Conservation (phyloP, 2,329 filamentous ascomycete genomes). For the Botrytis fragariae region DNA sequence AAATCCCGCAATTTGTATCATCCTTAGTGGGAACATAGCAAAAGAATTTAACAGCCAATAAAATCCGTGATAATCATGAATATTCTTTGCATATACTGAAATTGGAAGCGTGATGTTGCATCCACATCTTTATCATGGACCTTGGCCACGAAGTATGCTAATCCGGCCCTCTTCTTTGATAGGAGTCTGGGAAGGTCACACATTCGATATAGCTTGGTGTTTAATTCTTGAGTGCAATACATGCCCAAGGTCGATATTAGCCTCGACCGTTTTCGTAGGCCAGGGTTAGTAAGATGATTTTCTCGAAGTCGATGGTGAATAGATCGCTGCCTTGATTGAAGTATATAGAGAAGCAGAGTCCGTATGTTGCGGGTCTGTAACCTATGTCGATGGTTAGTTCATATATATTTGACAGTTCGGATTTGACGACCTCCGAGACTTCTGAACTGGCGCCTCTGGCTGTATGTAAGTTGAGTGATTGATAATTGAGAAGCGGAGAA, state of each 20-base stretch:
- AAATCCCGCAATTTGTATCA: neutral
- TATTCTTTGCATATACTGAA: too few relatives aligned
- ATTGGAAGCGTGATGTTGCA: too few relatives aligned
- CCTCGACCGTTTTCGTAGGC: neutral
- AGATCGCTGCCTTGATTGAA: neutral
- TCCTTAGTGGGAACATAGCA: too few relatives aligned
- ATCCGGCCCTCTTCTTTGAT: fast-evolving
- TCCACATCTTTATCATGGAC: neutral
- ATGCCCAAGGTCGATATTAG: neutral
- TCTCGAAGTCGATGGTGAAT: neutral
- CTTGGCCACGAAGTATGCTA: neutral
- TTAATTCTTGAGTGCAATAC: neutral
- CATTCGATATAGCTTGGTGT: neutral
- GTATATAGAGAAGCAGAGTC: neutral
- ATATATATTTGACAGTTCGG: neutral
- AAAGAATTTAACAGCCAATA: neutral
- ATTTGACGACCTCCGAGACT: neutral
- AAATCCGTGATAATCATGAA: neutral
- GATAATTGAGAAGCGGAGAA: neutral
- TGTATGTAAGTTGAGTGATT: neutral
- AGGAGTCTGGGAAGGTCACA: neutral
- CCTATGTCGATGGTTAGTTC: neutral
- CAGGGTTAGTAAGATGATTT: neutral
- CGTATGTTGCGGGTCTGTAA: neutral
- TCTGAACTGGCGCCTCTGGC: neutral